phyloP scores from a whole-genome alignment of 2,329 filamentous ascomycete species.

The Emmonsia crescens region DNA sequence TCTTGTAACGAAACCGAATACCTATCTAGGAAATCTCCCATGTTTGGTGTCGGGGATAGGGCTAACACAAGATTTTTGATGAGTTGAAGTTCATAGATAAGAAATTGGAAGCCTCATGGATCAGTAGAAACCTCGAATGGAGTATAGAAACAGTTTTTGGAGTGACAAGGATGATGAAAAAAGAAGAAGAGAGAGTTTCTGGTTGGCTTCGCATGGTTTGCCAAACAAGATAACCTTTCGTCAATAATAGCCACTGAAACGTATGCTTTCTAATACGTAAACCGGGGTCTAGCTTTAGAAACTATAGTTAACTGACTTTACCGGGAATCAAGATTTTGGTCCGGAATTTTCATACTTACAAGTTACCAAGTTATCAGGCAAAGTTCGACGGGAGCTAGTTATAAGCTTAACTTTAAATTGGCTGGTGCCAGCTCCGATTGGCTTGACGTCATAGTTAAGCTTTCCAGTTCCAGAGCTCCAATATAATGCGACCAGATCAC shows the following conservation, averaged over 20 bases:
- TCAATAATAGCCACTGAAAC: too few relatives aligned
- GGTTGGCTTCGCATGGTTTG: too few relatives aligned
- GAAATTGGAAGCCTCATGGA: background rate
- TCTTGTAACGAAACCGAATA: background rate
- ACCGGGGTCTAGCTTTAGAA: too few relatives aligned
- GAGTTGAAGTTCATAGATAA: background rate
- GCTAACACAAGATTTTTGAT: background rate
- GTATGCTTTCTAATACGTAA: too few relatives aligned
- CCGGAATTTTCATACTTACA: too few relatives aligned
- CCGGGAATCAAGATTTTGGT: too few relatives aligned
- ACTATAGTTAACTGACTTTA: too few relatives aligned
- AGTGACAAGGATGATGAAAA: background rate
- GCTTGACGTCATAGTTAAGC: background rate
- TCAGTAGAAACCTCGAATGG: background rate
- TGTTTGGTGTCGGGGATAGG: background rate
- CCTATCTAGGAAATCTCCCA: too few relatives aligned
- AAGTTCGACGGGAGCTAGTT: background rate
- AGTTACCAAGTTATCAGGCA: too few relatives aligned
- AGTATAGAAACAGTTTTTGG: background rate
- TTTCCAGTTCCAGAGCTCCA: background rate
- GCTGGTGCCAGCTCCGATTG: background rate
- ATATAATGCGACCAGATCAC: background rate
- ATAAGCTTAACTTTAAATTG: background rate
- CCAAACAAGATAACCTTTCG: too few relatives aligned
- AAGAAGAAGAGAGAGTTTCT: too few relatives aligned